Base-by-base conservation (phyloP, 2,329 filamentous ascomycete species). In the Triangularia setosa region DNA sequence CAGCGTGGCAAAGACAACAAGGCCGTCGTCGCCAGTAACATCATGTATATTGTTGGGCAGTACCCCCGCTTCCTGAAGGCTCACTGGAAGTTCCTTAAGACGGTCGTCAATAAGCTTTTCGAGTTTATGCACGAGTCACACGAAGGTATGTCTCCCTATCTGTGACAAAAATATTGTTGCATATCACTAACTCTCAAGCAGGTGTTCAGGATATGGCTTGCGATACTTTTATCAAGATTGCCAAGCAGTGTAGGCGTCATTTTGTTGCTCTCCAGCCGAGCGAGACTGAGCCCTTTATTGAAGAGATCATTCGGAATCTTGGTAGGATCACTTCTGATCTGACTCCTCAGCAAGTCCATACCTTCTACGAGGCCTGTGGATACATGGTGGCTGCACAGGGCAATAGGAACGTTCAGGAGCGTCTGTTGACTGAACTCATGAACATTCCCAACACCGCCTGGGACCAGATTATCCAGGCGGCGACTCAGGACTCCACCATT, bases 51-150 rank as follows among this genome's bases (percentile, higher is more conserved):
- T 79, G 95, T 99, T 67, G 95, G 95, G 65, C 95, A 99, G 75
- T 99, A 99, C 75, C 95, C 95, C 40, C 91, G 95, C 21, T 99
- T 99, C 81, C 81, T 99, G 72, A 99, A 99, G 81, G 95, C 95
- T 1, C 95, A 99, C 78, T 99, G 95, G 95, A 99, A 99, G 77
- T 99, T 99, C 80, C 83, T 99, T 63, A 99, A 99, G 87, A 99
- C 95, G 2, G 95, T 99, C 18, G 95, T 99, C 74, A 99, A 99
- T 81, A 99, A 99, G 82, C 85, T 99, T 4, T 99, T 99, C 73
- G 95, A 99, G 80, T 99, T 99, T 75, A 99, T 99, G 95, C 95
- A 99, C 77, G 95, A 99, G 79, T 98, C 95, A 1, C 95, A 99
- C 74, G 95, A 99, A 81, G 95, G 91, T 89, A 78, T 72, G 84